Base-by-base conservation (phyloP, 2,329 filamentous ascomycete species). In the Neopestalotiopsis clavispora region DNA sequence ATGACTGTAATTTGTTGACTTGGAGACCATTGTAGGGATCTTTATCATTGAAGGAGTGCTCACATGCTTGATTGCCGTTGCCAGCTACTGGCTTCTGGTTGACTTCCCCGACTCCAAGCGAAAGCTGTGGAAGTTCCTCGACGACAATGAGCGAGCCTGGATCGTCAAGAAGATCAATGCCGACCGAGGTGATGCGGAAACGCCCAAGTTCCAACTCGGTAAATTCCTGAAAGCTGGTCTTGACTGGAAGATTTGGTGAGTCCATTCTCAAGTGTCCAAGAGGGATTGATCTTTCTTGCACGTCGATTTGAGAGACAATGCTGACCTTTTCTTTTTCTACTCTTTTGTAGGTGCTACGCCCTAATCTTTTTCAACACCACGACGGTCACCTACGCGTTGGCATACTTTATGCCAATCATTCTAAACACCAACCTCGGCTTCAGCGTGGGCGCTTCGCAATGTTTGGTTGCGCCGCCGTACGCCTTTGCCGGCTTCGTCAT, bases 341-440 rank as follows among this genome's bases (percentile, higher is more conserved):
- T 4, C 64, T 42, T 17, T 5, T 14, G 30, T 68, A 92, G 90
- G 90, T 84, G 79, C 0, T 91, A 90, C 73, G 88, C 85, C 67
- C 73, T 89, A 72, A 84, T 90, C 73, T 88, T 87, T 76, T 89
- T 89, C 81, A 89, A 88, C 78, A 87, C 88, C 1, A 94, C 92
- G 0, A 92, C 92, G 12, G 87, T 93, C 65, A 86, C 87, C 1
- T 96, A 96, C 77, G 89, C 92, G 0, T 86, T 96, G 9, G 91
- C 92, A 2, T 95, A 92, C 79, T 95, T 95, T 76, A 81, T 95
- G 4, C 93, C 93, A 6, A 88, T 95, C 74, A 93, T 96, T 73
- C 87, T 97, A 14, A 79, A 83, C 64, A 74, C 74, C 45, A 86
- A 83, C 77, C 87, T 95, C 83, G 86, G 88, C 14, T 95, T 93